Evolutionary conservation across 2,329 filamentous ascomycete species (phyloP), one percentile per base, ranked within the genome.

Genomic region (Sporothrix mexicana): DNA sequence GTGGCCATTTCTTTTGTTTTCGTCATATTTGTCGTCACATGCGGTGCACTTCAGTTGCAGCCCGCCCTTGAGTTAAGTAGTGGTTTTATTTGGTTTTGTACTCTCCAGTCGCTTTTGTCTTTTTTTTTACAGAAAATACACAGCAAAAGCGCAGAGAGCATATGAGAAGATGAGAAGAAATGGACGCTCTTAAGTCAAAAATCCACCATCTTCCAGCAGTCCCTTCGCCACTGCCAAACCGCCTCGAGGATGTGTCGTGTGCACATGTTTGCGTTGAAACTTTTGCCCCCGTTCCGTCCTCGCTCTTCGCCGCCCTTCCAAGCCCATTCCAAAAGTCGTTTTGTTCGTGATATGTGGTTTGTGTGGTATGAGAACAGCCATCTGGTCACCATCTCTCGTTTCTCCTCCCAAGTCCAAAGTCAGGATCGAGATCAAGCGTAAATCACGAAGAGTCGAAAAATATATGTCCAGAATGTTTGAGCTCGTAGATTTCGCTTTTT

Each of bases 111-210:
- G 49, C 51, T 45, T 59, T 67, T 70, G n/a, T 43, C 17, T 66
- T 6, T 59, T 69, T 73, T 67, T 69, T 61, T 71, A 73, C 68
- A 73, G 43, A 68, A 73, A 73, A 73, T 64, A 73, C 69, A 64
- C 67, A 70, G 59, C 51, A 53, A 43, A 49, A 55, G 45, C 23
- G 64, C 47, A 55, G 55, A 66, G 55, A 55, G 20, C 55, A 36
- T 36, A 36, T 36, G 30, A 36, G 53, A 47, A 1, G 23, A 55
- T 36, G 17, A 20, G 7, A 23, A 57, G 2, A 23, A 49, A 43
- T 15, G 15, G 7, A 41, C 23, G 36, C 12, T 23, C 41, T 10
- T 6, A 36, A 36, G 36, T 2, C 1, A 23, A 47, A 36, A 55
- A 57, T 49, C 47, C 13, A 12, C 47, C 41, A 10, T 4, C 41